These are phyloP conservation scores for Fraxinus xanthoxyloides DNA, from an alignment of 305 asterid genomes.

Conservation along the genomic window DNA sequence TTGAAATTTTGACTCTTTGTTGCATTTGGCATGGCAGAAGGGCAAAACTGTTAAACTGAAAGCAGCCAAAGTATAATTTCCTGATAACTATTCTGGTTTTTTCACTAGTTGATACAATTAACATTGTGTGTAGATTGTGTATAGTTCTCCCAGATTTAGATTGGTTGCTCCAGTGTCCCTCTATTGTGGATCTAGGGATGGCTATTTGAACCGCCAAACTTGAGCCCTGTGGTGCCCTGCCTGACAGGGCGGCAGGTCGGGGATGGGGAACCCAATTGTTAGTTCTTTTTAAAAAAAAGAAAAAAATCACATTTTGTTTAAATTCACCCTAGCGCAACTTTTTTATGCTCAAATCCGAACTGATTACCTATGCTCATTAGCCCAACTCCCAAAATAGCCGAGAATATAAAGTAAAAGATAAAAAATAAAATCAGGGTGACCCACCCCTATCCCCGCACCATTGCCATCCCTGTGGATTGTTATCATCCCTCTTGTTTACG, in stretches of 20 bases:
- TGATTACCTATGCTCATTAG: not conserved
- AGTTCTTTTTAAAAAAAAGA: no score
- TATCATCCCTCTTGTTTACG: not conserved
- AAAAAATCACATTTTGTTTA: not conserved
- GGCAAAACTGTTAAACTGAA: not conserved
- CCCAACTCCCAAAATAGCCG: not conserved
- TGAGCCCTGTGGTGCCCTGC: not conserved
- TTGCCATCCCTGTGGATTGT: not conserved
- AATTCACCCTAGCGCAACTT: not conserved
- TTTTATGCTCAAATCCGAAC: not conserved
- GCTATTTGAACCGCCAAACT: not conserved
- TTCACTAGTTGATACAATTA: not conserved
- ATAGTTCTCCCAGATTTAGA: not conserved
- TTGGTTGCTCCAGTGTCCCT: not conserved
- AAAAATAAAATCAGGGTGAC: not conserved
- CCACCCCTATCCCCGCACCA: not conserved
- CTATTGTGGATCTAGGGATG: not conserved
- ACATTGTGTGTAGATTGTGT: not conserved
- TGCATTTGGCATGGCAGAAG: not conserved
- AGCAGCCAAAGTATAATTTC: not conserved
- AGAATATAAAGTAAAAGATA: not conserved
- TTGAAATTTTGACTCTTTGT: not conserved
- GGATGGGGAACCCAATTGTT: not conserved
- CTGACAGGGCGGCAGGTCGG: not conserved
- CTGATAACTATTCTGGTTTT: not conserved